These are phyloP conservation scores for Colletotrichum brevisporum DNA, from an alignment of 2,329 filamentous ascomycete species.

Conservation along the genomic window DNA sequence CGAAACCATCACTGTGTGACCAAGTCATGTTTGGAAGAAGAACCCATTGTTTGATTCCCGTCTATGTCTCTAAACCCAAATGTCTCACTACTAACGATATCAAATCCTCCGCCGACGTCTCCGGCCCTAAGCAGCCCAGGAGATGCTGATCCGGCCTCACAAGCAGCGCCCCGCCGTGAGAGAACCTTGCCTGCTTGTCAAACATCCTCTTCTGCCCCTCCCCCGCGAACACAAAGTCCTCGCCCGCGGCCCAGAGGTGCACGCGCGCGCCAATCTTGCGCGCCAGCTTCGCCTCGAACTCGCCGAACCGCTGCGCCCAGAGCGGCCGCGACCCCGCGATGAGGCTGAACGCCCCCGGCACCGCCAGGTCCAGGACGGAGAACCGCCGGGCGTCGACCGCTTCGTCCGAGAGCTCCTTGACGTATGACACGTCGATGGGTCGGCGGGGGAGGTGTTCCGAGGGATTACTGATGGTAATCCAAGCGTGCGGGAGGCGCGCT, in stretches of 20 bases:
- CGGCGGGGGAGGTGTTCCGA: constrained; percentile 22
- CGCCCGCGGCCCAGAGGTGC: neutral
- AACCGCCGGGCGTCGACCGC: constrained; percentile 47
- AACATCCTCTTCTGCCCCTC: constrained; percentile 26
- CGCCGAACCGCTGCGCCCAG: constrained; percentile 4
- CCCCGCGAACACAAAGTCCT: constrained; percentile 12
- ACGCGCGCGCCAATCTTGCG: neutral
- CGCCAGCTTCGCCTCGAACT: neutral
- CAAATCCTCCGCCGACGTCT: constrained; percentile 16
- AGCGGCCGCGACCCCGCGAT: neutral
- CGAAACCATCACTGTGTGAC: too few species aligned
- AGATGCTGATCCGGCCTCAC: constrained; percentile 58
- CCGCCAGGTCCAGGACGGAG: constrained; percentile 54
- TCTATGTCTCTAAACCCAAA: constrained; percentile 9
- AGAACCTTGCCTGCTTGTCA: constrained; percentile 45
- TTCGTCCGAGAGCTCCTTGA: constrained; percentile 47
- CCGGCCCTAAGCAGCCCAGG: constrained; percentile 38
- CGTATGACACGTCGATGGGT: constrained; percentile 52
- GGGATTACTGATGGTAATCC: constrained; percentile 46
- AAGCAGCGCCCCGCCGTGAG: constrained; percentile 46
- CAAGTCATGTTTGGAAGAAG: neutral
- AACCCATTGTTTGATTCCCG: neutral
- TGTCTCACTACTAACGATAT: neutral
- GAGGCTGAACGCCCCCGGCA: constrained; percentile 3
- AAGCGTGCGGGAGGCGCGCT: constrained; percentile 57